Evolutionary conservation across 2,329 filamentous ascomycete species (phyloP).

Genomic region (Chrysoporthe cubensis): DNA sequence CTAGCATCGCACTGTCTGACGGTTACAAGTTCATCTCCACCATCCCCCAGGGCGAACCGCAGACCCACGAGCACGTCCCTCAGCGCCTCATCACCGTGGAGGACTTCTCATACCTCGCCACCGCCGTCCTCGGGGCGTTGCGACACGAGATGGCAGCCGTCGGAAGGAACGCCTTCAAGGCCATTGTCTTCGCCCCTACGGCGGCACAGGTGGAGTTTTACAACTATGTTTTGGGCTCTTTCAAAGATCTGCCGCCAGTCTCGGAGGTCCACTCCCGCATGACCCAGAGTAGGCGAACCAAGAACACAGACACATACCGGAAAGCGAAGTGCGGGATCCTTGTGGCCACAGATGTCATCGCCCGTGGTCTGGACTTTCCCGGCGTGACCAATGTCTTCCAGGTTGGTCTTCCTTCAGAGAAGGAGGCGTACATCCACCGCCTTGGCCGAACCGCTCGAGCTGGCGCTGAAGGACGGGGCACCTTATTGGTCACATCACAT

Average conservation of each 20-base stretch:
- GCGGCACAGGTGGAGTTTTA: slow-evolving; percentile 58
- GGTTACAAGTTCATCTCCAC: slow-evolving; percentile 83
- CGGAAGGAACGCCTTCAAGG: slow-evolving; percentile 68
- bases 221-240: slow-evolving; percentile 46
- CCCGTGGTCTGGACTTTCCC: slow-evolving; percentile 74
- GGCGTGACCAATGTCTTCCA: slow-evolving; percentile 71
- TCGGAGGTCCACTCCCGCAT: slow-evolving; percentile 56
- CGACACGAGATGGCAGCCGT: slow-evolving; percentile 45
- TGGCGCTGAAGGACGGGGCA: slow-evolving; percentile 65
- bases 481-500: slow-evolving; percentile 57
- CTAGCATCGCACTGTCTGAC: slow-evolving; percentile 67
- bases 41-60: slow-evolving; percentile 72
- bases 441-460: slow-evolving; percentile 69
- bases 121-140: slow-evolving; percentile 61
- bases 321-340: slow-evolving; percentile 55
- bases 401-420: slow-evolving; percentile 60
- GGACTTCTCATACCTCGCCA: slow-evolving; percentile 69
- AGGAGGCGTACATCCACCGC: slow-evolving; percentile 70
- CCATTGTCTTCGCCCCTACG: slow-evolving; percentile 77
- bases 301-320: slow-evolving; percentile 67
- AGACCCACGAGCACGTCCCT: slow-evolving; percentile 76
- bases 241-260: slow-evolving; percentile 47
- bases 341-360: slow-evolving; percentile 72
- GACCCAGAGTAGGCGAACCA: slow-evolving; percentile 53
- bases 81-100: slow-evolving; percentile 72